phyloP scores from a whole-genome alignment of 805 yeast species.

The Middelhovenomyces tepae region DNA sequence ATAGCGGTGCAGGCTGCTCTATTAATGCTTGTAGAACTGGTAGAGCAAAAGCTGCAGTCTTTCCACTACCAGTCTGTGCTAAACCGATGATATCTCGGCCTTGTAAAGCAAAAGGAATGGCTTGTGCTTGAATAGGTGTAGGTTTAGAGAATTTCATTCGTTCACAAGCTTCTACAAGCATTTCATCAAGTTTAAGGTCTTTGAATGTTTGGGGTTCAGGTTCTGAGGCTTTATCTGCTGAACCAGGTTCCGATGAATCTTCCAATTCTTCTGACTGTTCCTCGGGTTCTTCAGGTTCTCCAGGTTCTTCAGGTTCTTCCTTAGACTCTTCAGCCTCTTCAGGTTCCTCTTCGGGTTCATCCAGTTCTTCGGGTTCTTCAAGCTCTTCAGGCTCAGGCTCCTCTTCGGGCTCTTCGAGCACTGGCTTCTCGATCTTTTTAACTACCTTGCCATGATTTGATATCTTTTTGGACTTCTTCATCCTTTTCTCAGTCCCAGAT shows the following conservation, averaged over 20 bases:
- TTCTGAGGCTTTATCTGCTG: constrained; percentile 4
- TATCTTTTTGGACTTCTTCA: neutral
- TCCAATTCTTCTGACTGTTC: constrained; percentile 9
- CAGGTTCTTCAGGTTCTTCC: constrained; percentile 6
- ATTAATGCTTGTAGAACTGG: constrained; percentile 88
- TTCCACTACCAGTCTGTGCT: constrained; percentile 97
- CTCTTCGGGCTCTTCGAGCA: neutral
- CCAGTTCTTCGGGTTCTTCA: constrained; percentile 5
- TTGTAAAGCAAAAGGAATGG: constrained; percentile 83
- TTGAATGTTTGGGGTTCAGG: constrained; percentile 19
- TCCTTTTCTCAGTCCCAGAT: neutral
- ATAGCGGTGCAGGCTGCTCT: constrained; percentile 81
- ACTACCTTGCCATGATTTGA: neutral
- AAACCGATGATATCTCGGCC: constrained; percentile 92
- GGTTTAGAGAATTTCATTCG: constrained; percentile 70
- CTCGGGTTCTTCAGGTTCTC: constrained; percentile 8
- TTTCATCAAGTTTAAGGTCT: constrained; percentile 28
- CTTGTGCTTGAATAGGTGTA: constrained; percentile 87
- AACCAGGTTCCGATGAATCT: constrained; percentile 7
- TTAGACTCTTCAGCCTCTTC: constrained; percentile 7
- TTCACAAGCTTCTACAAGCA: constrained; percentile 66
- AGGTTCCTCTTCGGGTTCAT: constrained; percentile 9
- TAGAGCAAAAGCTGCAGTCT: constrained; percentile 96
- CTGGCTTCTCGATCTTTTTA: constrained; percentile 3
- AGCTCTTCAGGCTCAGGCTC: constrained; percentile 3